phyloP scores from a whole-genome alignment of 305 asterid species.

The Fraxinus velutina region DNA sequence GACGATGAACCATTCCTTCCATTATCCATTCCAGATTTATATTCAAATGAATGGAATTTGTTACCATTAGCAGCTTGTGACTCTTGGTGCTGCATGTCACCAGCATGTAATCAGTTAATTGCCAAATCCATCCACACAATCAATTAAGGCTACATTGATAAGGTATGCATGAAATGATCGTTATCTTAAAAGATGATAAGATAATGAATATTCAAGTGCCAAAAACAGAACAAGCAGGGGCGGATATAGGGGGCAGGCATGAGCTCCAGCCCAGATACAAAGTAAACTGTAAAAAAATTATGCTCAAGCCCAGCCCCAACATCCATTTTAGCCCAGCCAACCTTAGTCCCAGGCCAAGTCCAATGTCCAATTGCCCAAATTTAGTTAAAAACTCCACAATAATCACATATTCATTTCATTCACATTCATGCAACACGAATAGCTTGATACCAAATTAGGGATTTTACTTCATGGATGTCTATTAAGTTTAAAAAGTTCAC shows the following conservation, averaged over 20 bases:
- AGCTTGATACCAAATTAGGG: not conserved
- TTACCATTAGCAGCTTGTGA: conserved; percentile 60
- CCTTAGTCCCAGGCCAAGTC: not conserved
- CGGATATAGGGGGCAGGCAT: not conserved
- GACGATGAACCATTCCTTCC: conserved; percentile 74
- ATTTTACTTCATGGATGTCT: not conserved
- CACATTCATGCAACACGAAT: not conserved
- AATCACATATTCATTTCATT: not conserved
- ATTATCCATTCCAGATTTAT: conserved; percentile 65
- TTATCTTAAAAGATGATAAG: not conserved
- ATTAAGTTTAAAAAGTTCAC: not conserved
- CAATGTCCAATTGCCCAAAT: not conserved
- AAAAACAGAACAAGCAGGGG: not conserved
- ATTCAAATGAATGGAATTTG: conserved; percentile 75
- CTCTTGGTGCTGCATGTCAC: conserved; percentile 63
- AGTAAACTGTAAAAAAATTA: not conserved
- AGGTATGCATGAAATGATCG: conserved; percentile 19
- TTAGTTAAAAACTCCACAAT: not conserved
- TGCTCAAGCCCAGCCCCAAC: not conserved
- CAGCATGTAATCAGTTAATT: conserved; percentile 22
- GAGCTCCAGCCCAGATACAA: not conserved
- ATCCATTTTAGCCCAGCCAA: not conserved
- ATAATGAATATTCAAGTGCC: not conserved
- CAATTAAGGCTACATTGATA: not conserved
- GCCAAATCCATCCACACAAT: conserved; percentile 21